Conservation (phyloP, 148 eudicot species). For the Polygonum maritimum region DNA sequence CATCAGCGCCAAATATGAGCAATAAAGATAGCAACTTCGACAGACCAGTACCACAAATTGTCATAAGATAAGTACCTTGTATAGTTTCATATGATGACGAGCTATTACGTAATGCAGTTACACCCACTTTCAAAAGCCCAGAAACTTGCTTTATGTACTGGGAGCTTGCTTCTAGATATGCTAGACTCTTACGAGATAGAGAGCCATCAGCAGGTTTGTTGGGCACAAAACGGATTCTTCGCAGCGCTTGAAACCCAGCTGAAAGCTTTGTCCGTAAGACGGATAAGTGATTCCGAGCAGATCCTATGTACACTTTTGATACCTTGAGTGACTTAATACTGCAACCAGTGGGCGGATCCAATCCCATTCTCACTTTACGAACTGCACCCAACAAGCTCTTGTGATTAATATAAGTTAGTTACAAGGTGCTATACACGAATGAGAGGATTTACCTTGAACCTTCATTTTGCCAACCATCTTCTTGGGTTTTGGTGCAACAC, state of each 20-base stretch:
- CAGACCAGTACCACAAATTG: background rate
- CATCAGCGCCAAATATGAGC: background rate
- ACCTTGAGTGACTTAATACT: constrained; percentile 42
- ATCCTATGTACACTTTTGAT: constrained; percentile 47
- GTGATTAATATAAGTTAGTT: constrained; percentile 1
- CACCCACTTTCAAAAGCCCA: constrained; percentile 82
- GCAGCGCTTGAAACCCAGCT: constrained; percentile 70
- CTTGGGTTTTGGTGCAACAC: constrained; percentile 63
- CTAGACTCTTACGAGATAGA: constrained; percentile 69
- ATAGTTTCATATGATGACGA: constrained; percentile 63
- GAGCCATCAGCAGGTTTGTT: constrained; percentile 55
- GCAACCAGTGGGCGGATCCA: constrained; percentile 90
- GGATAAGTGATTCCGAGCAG: constrained; percentile 39
- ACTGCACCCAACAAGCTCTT: constrained; percentile 34
- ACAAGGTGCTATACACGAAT: background rate
- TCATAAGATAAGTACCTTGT: constrained; percentile 40
- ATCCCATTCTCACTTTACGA: constrained; percentile 76
- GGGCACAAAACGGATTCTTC: constrained; percentile 52
- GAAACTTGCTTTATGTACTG: constrained; percentile 82
- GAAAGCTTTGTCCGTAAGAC: constrained; percentile 38
- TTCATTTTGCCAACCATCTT: constrained; percentile 88
- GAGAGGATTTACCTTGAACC: constrained; percentile 62
- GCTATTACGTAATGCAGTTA: constrained; percentile 56
- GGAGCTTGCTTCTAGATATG: constrained; percentile 81
- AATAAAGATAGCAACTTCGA: background rate